Conservation (phyloP, 805 yeast genomes). For the Candida sakaeoensis region DNA sequence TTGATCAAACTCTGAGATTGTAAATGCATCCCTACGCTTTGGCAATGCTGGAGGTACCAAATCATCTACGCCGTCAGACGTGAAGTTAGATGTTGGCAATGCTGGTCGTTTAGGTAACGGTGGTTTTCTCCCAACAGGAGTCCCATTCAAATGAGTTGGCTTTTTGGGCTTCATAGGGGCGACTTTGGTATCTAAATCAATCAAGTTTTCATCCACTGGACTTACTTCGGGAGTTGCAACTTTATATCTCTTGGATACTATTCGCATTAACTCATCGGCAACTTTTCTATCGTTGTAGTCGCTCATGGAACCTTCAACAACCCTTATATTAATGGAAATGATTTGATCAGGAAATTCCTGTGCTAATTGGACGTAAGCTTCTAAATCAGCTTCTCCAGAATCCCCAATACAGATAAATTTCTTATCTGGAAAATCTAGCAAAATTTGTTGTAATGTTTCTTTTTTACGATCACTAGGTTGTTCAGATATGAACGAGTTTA, state of each 20-base stretch:
- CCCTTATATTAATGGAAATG: conserved; percentile 74
- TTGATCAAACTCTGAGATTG: conserved; percentile 34
- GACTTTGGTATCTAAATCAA: conserved; percentile 34
- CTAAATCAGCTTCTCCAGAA: conserved; percentile 92
- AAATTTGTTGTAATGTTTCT: conserved; percentile 55
- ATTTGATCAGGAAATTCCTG: conserved; percentile 58
- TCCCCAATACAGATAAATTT: conserved; percentile 88
- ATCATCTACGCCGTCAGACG: conserved; percentile 10
- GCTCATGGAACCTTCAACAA: conserved; percentile 68
- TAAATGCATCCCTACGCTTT: conserved; percentile 27
- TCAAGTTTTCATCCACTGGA: conserved; percentile 21
- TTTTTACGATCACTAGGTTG: conserved; percentile 82
- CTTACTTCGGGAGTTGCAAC: conserved; percentile 3
- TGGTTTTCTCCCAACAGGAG: conserved; percentile 22
- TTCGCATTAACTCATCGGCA: conserved; percentile 18
- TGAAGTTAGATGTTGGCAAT: conserved; percentile 8
- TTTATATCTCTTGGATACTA: conserved; percentile 13
- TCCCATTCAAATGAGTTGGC: conserved; percentile 39
- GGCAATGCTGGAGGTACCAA: conserved; percentile 29
- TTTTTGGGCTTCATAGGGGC: conserved; percentile 49
- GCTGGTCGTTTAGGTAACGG: conserved; percentile 25
- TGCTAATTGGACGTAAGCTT: conserved; percentile 79
- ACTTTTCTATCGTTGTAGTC: conserved; percentile 37
- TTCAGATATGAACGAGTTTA: conserved; percentile 79
- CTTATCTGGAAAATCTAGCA: conserved; percentile 71